Conservation (phyloP, 2,329 filamentous ascomycete genomes). For the Microthyrium microscopicum region DNA sequence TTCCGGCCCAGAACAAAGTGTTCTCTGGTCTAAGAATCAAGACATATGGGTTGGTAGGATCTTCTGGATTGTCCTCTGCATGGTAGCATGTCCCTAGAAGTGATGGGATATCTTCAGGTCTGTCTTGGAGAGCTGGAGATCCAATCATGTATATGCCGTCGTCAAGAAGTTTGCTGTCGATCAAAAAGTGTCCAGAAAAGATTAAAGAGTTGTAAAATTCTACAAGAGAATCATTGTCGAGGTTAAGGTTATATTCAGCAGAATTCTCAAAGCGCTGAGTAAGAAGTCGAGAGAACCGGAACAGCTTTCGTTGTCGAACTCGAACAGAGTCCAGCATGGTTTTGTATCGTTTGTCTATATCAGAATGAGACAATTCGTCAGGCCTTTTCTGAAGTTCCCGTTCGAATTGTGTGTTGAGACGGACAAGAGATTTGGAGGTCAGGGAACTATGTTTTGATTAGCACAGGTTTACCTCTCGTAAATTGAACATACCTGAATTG, state of each 20-base stretch:
- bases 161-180: constrained; percentile 52
- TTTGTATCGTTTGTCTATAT: constrained; percentile 97
- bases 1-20: constrained; percentile 64
- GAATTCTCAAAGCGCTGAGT: constrained; percentile 93
- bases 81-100: constrained; percentile 70
- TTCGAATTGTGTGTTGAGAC: constrained; percentile 82
- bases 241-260: constrained; percentile 80
- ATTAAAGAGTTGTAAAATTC: constrained; percentile 69
- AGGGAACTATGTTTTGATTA: constrained; percentile 41
- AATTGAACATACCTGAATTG: constrained; percentile 53
- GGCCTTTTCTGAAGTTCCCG: constrained; percentile 71
- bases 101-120: constrained; percentile 66
- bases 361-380: constrained; percentile 58
- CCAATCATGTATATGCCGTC: constrained; percentile 72
- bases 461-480: constrained; percentile 4
- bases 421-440: constrained; percentile 80
- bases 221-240: constrained; percentile 50
- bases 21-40: constrained; percentile 72
- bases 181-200: constrained; percentile 70
- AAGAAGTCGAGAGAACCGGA: constrained; percentile 81
- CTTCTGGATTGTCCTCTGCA: constrained; percentile 50
- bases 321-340: constrained; percentile 88
- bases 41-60: constrained; percentile 66
- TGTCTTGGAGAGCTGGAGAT: constrained; percentile 58
- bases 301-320: constrained; percentile 87